Percentiles rank a stretch among this genome's conserved stretches.
Evolutionary conservation across 2,329 filamentous ascomycete species (phyloP).

Genomic region (Pyrenophora tritici-repentis): DNA sequence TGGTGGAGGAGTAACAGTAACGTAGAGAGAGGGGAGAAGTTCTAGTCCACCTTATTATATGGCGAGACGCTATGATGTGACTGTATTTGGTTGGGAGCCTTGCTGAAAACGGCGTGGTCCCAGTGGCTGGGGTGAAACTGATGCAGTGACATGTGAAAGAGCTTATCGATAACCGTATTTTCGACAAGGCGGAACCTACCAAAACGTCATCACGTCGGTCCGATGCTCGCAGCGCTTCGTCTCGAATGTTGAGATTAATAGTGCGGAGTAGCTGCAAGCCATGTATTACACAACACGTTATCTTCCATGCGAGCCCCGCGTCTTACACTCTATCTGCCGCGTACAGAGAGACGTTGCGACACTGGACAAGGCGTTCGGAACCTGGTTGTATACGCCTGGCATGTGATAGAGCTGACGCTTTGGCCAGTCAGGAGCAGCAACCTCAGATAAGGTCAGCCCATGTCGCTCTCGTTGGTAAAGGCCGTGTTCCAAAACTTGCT

Average conservation of each 20-base stretch:
- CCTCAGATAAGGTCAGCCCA: slow-evolving; percentile 16
- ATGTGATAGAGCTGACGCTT: slow-evolving; percentile 31
- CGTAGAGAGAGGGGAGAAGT: slow-evolving; percentile 12
- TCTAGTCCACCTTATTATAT: slow-evolving; percentile 33
- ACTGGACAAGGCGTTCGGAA: slow-evolving; percentile 23
- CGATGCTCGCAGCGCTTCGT: not conserved
- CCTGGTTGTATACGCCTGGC: slow-evolving; percentile 18
- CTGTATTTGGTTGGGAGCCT: slow-evolving; percentile 20
- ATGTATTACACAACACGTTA: slow-evolving; percentile 4
- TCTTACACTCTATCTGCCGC: slow-evolving; percentile 5
- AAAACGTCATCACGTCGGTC: slow-evolving; percentile 8
- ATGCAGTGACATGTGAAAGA: slow-evolving; percentile 34
- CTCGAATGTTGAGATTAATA: not conserved
- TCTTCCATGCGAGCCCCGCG: slow-evolving; percentile 10
- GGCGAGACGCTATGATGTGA: slow-evolving; percentile 22
- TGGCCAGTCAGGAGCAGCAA: slow-evolving; percentile 15
- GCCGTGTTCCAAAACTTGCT: not conserved
- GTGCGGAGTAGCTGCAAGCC: slow-evolving; percentile 6
- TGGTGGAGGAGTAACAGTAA: slow-evolving; percentile 13
- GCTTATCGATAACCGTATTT: slow-evolving; percentile 26
- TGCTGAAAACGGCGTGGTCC: slow-evolving; percentile 32
- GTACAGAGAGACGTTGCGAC: slow-evolving; percentile 17
- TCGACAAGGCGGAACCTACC: slow-evolving; percentile 1
- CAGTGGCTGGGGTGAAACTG: slow-evolving; percentile 3
- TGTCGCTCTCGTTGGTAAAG: slow-evolving; percentile 13